A percentile compares a stretch with the other conserved stretches of the same genome.
Conservation (phyloP, 2,329 filamentous ascomycete species). For the Pseudogymnoascus sp. region DNA sequence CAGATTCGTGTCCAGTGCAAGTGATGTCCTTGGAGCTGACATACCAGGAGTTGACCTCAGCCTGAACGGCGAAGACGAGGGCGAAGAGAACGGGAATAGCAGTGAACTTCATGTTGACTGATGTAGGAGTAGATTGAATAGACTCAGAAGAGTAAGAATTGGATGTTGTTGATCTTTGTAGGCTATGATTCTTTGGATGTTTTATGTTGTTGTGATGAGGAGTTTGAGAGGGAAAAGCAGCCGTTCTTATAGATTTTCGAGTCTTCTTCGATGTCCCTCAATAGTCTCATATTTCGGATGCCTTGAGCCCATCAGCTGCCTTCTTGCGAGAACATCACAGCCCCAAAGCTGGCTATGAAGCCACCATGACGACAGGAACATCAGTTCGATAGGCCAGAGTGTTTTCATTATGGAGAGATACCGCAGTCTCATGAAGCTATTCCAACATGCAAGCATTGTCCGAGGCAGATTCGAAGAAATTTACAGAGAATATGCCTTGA, state of each 20-base stretch:
- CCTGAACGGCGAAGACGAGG: neutral
- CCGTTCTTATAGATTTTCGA: conserved; percentile 1
- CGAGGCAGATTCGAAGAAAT: neutral
- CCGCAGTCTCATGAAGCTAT: neutral
- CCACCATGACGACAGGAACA: neutral
- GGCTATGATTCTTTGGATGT: neutral
- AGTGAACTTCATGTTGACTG: neutral
- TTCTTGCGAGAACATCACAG: neutral
- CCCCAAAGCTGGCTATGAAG: neutral
- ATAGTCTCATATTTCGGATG: neutral
- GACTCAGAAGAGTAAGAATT: neutral
- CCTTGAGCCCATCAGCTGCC: neutral
- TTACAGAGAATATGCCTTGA: neutral
- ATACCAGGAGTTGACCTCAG: conserved; percentile 11
- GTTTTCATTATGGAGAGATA: neutral
- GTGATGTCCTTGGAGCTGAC: conserved; percentile 12
- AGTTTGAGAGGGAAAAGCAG: neutral
- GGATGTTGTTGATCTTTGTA: neutral
- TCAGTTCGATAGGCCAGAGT: neutral
- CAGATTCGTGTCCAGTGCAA: conserved; percentile 10
- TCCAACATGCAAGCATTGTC: neutral
- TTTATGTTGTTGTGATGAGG: neutral
- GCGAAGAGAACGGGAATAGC: neutral
- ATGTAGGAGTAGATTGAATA: neutral
- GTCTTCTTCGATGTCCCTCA: neutral